Conservation (phyloP, 1,139 yeast species). For the Debaryomyces nepalensis region DNA sequence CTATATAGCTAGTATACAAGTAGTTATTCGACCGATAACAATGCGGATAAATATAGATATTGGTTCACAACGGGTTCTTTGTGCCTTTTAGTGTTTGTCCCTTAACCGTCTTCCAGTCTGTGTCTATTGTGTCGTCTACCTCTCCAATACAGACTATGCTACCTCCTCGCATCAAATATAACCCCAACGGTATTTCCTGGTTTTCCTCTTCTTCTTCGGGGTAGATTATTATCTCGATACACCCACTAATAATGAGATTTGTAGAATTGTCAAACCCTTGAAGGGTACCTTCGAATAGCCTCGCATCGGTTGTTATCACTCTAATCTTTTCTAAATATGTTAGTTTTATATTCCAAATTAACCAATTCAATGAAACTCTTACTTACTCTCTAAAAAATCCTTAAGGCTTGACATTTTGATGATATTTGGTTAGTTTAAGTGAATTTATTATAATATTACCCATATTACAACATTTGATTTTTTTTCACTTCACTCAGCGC, state of each 20-base stretch:
- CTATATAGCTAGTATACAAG: constrained; percentile 9
- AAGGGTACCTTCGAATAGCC: constrained; percentile 69
- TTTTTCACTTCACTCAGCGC: constrained; percentile 6
- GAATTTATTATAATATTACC: background rate
- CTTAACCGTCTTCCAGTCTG: constrained; percentile 60
- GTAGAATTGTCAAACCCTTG: constrained; percentile 85
- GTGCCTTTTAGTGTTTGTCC: constrained; percentile 45
- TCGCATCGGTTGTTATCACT: constrained; percentile 83
- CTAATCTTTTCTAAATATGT: constrained; percentile 58
- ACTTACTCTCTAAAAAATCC: constrained; percentile 46
- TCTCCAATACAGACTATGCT: constrained; percentile 78
- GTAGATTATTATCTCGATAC: constrained; percentile 58
- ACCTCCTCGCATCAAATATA: constrained; percentile 79
- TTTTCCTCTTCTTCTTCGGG: constrained; percentile 51
- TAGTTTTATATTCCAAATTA: constrained; percentile 27
- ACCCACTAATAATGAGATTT: constrained; percentile 65
- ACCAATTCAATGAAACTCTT: background rate
- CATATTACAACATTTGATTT: background rate
- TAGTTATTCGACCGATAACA: constrained; percentile 3
- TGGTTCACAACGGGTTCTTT: constrained; percentile 41
- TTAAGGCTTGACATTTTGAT: constrained; percentile 41
- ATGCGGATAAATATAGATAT: background rate
- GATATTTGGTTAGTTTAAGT: background rate
- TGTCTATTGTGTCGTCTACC: constrained; percentile 58
- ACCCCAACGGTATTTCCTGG: constrained; percentile 57